Conservation (phyloP, 176 grass and related monocot species). For the Leersia perrieri region DNA sequence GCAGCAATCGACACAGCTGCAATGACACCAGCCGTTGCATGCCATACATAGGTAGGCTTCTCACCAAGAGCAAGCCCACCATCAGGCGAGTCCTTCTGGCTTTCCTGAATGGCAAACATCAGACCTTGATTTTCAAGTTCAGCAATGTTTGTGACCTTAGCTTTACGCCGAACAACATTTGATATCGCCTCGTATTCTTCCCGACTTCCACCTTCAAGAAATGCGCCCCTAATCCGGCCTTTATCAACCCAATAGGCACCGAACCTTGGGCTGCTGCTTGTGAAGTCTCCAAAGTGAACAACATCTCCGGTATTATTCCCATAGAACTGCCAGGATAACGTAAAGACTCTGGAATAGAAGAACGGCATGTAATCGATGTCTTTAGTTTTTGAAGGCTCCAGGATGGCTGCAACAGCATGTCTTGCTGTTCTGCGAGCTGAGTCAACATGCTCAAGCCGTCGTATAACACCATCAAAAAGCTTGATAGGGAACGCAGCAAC, state of each 20-base stretch:
- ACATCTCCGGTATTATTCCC: conserved; percentile 82
- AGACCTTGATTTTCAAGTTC: conserved; percentile 67
- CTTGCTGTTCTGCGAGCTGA: conserved; percentile 83
- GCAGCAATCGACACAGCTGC: conserved; percentile 54
- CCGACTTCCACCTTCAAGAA: conserved; percentile 77
- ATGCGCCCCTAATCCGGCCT: conserved; percentile 56
- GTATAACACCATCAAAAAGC: conserved; percentile 61
- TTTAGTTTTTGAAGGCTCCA: conserved; percentile 56
- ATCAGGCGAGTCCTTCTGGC: conserved; percentile 47
- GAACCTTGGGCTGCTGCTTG: conserved; percentile 47
- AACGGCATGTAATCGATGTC: conserved; percentile 87
- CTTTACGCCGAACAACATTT: conserved; percentile 41
- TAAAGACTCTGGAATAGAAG: conserved; percentile 96
- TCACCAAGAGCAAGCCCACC: conserved; percentile 30
- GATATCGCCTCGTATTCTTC: conserved; percentile 77
- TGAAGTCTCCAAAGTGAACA: conserved; percentile 74
- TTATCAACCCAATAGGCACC: conserved; percentile 84
- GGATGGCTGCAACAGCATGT: conserved; percentile 81
- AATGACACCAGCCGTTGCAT: conserved; percentile 58
- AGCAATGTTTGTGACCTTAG: conserved; percentile 39
- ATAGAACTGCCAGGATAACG: conserved; percentile 93
- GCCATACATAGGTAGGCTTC: conserved; percentile 51
- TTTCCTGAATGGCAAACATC: conserved; percentile 65
- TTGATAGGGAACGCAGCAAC: conserved; percentile 81
- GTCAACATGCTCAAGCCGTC: conserved; percentile 89